Conservation (phyloP, 1,139 yeast genomes). For the Candida smagusa region DNA sequence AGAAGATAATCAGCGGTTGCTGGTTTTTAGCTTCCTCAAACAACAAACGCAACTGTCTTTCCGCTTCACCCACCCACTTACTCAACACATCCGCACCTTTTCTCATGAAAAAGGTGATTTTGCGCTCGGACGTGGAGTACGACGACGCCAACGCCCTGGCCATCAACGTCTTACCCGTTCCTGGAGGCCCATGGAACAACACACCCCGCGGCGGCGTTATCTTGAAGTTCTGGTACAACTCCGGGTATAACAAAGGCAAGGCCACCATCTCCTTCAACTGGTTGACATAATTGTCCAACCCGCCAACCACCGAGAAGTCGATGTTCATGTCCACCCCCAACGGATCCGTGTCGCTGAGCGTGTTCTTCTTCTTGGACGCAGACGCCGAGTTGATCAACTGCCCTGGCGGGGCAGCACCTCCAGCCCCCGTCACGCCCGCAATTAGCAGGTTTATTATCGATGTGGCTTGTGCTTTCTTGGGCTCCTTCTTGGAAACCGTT, state of each 20-base stretch:
- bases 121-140: conserved; percentile 76
- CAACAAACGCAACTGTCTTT: conserved; percentile 80
- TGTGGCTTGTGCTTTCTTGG: conserved; percentile 15
- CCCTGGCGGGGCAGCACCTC: conserved; percentile 3
- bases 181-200: conserved; percentile 98
- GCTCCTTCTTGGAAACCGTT: conserved; percentile 25
- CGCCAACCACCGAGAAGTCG: conserved; percentile 89
- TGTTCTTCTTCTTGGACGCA: conserved; percentile 47
- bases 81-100: conserved; percentile 97
- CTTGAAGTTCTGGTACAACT: conserved; percentile 81
- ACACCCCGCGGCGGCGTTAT: conserved; percentile 98
- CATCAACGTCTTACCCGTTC: conserved; percentile 98
- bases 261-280: conserved; percentile 98
- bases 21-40: conserved; percentile 96
- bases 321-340: conserved; percentile 91
- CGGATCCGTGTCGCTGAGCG: conserved; percentile 90
- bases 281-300: conserved; percentile 82
- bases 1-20: conserved; percentile 93
- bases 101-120: conserved; percentile 95
- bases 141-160: conserved; percentile 97
- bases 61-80: conserved; percentile 99
- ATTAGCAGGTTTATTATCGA: conserved; percentile 32
- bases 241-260: conserved; percentile 89
- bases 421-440: conserved; percentile 1
- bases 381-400: conserved; percentile 15